These are phyloP conservation scores for Ceratocystis albifundus DNA, from an alignment of 2,329 filamentous ascomycete species.

Conservation along the genomic window DNA sequence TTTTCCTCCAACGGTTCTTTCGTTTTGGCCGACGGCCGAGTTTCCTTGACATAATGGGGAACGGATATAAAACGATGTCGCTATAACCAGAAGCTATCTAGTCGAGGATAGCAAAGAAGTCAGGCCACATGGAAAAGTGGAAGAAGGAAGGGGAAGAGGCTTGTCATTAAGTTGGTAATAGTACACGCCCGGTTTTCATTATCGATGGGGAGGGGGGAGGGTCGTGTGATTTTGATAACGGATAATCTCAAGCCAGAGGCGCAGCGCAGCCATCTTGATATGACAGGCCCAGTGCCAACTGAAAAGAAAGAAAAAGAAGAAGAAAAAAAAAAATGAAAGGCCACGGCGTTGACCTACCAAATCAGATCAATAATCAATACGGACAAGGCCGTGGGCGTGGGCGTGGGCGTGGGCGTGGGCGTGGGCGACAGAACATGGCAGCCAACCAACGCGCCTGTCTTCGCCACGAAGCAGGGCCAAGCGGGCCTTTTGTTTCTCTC, in stretches of 20 bases:
- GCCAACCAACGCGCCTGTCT: background rate
- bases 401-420: no score
- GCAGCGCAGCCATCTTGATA: no score
- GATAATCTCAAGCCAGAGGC: background rate
- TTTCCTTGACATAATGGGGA: constrained; percentile 6
- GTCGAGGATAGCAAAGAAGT: background rate
- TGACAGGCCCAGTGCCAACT: background rate
- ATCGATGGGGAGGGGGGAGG: background rate
- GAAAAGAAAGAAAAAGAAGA: background rate
- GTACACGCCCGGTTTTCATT: background rate
- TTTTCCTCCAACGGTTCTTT: background rate
- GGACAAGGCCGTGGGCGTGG: background rate
- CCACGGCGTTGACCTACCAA: background rate
- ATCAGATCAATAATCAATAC: background rate
- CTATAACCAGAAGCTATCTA: background rate
- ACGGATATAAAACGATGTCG: background rate
- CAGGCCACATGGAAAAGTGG: constrained; percentile 7
- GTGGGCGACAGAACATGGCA: no score
- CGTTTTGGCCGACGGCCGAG: background rate
- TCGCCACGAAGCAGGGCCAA: background rate
- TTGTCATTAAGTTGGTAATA: background rate
- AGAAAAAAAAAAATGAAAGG: background rate
- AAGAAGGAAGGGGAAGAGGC: background rate
- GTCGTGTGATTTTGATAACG: background rate
- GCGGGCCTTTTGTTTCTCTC: background rate